These are phyloP conservation scores for Astrothelium subdiscretum DNA, from an alignment of 495 filamentous ascomycete genomes.

Conservation along the genomic window DNA sequence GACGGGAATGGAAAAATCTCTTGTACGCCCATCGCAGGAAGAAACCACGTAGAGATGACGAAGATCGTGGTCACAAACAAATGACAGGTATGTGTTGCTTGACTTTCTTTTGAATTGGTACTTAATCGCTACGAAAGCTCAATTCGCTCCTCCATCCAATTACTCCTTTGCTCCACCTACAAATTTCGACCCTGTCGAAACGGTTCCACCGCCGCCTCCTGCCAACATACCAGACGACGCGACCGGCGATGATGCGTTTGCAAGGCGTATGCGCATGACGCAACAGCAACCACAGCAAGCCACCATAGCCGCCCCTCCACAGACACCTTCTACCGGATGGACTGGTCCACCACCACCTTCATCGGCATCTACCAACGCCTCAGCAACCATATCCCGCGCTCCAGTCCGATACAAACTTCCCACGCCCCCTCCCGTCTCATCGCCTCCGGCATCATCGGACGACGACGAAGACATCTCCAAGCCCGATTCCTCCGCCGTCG, in stretches of 20 bases:
- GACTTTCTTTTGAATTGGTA: neutral
- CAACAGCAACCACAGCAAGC: constrained; percentile 13
- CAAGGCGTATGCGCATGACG: constrained; percentile 46
- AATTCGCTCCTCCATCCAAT: constrained; percentile 5
- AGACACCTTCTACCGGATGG: constrained; percentile 13
- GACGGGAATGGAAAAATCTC: constrained; percentile 78
- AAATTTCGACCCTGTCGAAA: neutral
- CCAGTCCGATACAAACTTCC: constrained; percentile 74
- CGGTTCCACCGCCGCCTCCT: neutral
- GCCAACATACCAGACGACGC: constrained; percentile 8
- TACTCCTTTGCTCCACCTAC: neutral
- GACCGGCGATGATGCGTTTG: constrained; percentile 19
- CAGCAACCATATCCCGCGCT: constrained; percentile 63
- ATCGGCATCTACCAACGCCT: constrained; percentile 23
- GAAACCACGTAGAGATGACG: constrained; percentile 3
- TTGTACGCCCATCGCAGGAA: constrained; percentile 65
- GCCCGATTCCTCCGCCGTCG: constrained; percentile 32
- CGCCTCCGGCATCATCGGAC: constrained; percentile 37
- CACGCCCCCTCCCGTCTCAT: constrained; percentile 44
- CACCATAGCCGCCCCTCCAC: constrained; percentile 12
- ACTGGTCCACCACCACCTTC: constrained; percentile 24
- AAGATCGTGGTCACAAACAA: neutral
- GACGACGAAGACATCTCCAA: constrained; percentile 33
- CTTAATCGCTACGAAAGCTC: neutral
- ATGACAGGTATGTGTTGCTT: neutral